phyloP scores from a whole-genome alignment of 73 alveolate species.

The Stentor coeruleus region DNA sequence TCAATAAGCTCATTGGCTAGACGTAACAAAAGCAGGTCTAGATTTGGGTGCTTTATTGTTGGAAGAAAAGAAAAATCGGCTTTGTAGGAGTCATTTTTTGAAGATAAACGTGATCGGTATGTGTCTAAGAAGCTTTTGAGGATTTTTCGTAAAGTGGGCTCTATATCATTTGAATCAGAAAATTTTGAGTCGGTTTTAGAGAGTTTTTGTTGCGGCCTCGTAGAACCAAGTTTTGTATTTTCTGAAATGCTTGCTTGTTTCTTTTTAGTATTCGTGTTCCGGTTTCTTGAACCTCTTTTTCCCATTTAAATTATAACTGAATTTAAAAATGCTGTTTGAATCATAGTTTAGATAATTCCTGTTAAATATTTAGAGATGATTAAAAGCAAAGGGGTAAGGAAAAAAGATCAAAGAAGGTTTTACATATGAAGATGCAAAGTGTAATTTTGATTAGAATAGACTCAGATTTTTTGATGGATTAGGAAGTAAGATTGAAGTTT shows the following conservation, averaged over 20 bases:
- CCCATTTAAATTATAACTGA: conserved; percentile 7
- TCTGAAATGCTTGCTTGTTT: neutral
- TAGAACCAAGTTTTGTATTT: too few species aligned
- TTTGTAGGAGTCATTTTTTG: neutral
- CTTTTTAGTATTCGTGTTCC: neutral
- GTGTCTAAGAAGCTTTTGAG: neutral
- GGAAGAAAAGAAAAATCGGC: too few species aligned
- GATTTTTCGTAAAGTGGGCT: neutral
- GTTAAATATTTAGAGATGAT: too few species aligned
- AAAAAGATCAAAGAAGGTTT: too few species aligned
- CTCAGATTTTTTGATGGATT: too few species aligned
- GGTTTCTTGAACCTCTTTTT: neutral
- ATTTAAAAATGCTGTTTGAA: too few species aligned
- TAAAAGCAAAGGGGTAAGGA: too few species aligned
- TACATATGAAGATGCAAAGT: too few species aligned
- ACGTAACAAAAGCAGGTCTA: neutral
- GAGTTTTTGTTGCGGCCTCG: neutral
- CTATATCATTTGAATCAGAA: neutral
- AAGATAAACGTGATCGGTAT: neutral
- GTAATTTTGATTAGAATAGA: too few species aligned
- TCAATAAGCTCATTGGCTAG: neutral
- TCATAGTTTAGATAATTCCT: too few species aligned
- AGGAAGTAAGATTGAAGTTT: too few species aligned
- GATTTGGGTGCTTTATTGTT: neutral
- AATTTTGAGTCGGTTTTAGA: neutral